Base-by-base conservation (phyloP, 805 yeast species). In the Kodamaea lidongshanica region DNA sequence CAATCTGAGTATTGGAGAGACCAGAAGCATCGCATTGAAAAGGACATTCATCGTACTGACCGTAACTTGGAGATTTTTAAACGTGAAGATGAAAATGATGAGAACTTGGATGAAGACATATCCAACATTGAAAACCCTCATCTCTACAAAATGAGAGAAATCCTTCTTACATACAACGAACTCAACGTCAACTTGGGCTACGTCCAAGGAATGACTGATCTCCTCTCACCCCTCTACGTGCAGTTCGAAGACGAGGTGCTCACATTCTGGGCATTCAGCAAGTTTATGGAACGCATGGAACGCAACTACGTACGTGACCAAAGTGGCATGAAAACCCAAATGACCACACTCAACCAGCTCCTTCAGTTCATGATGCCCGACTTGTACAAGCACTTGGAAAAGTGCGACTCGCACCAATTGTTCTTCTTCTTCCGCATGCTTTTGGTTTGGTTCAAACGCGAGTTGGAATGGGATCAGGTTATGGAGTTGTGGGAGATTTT, bases 181-280 rank as follows among this genome's bases (percentile, higher is more conserved):
- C 70, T 78, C 52, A 88, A 92, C 53, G 66, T 63, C 26, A 80
- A 86, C 42, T 58, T 92, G 42, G 98, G 98, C 1, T 92, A 92
- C 48, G 95, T 92, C 12, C 99, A 92, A 59, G 99, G 99, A 2
- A 92, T 92, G 99, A 77, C 92, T 7, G 99, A 92, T 54, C 61
- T 92, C 30, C 61, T 92, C 20, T 81, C 96, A 0, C 96, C 96
- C 1, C 56, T 92, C 3, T 92, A 86, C 52, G 74, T 69, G 31
- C 57, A 49, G 46, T 62, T 44, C 41, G 69, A 70, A 41, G 94
- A 88, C 51, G 95, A 88, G 42, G 62, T 79, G 0, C 46, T 86
- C 14, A 67, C 95, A 5, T 92, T 92, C 53, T 86, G 96, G 94
- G 79, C 87, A 6, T 89, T 92, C 60, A 68, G 74, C 3, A 74